Evolutionary conservation across 2,329 filamentous ascomycete genomes (phyloP).

Genomic region (Canariomyces notabilis): DNA sequence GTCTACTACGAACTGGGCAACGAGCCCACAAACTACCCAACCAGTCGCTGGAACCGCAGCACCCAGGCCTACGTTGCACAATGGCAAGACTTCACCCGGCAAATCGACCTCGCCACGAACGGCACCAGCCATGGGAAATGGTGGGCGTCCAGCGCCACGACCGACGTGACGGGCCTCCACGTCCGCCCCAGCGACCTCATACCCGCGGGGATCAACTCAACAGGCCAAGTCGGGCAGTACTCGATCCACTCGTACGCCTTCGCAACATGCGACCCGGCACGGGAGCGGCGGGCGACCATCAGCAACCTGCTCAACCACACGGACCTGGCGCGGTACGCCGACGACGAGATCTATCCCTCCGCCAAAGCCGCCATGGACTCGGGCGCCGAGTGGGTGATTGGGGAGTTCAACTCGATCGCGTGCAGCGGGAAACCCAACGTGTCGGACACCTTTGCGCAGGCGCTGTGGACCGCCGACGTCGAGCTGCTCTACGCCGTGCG

Average conservation of each 20-base stretch:
- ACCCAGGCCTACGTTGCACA: constrained; percentile 17
- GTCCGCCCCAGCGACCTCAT: constrained; percentile 20
- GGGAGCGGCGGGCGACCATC: constrained; percentile 16
- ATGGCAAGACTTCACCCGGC: constrained; percentile 15
- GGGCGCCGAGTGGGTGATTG: constrained; percentile 27
- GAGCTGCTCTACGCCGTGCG: constrained; percentile 34
- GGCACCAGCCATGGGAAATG: constrained; percentile 11
- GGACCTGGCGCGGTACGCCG: constrained; percentile 15
- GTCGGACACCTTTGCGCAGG: constrained; percentile 38
- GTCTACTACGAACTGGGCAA: constrained; percentile 21
- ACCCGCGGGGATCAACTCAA: constrained; percentile 18
- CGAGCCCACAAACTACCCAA: constrained; percentile 21
- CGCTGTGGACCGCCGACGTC: constrained; percentile 36
- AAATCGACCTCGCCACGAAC: constrained; percentile 8
- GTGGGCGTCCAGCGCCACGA: constrained; percentile 21
- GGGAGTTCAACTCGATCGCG: constrained; percentile 38
- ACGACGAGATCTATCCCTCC: constrained; percentile 20
- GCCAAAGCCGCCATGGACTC: constrained; percentile 16
- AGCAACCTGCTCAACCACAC: constrained; percentile 22
- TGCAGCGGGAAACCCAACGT: constrained; percentile 36
- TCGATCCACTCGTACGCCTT: constrained; percentile 23
- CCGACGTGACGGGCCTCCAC: constrained; percentile 16
- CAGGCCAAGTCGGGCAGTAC: constrained; percentile 19
- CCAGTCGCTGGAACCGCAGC: constrained; percentile 16
- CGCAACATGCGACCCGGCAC: constrained; percentile 19